Evolutionary conservation across 1,284 basidiomycete genomes (phyloP).

Genomic region (Ceratobasidium sp.): DNA sequence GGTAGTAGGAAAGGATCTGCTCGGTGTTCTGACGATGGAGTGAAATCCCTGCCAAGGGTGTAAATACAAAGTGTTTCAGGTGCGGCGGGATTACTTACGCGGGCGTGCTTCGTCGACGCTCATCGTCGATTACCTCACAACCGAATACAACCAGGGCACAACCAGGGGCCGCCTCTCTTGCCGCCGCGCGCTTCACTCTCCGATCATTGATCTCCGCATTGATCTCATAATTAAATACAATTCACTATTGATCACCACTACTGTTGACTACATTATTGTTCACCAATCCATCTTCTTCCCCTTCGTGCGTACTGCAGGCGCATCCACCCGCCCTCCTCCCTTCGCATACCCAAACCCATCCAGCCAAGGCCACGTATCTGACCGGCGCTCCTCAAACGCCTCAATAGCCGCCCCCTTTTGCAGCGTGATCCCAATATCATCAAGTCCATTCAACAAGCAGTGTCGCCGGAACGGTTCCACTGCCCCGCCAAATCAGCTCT

Average conservation of each 20-base stretch:
- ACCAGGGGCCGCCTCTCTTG: no score
- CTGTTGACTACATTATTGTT: not conserved
- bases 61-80: not conserved
- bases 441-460: slow-evolving; percentile 92
- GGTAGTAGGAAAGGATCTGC: slow-evolving; percentile 31
- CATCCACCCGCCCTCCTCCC: slow-evolving; percentile 65
- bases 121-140: slow-evolving; percentile 17
- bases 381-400: slow-evolving; percentile 82
- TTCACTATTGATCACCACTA: not conserved
- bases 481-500: slow-evolving; percentile 2
- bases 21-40: slow-evolving; percentile 38
- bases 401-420: slow-evolving; percentile 78
- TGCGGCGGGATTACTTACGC: no score
- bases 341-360: slow-evolving; percentile 90
- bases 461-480: slow-evolving; percentile 91
- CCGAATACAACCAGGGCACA: not conserved
- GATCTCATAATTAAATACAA: slow-evolving; percentile 7
- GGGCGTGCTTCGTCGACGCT: no score
- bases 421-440: slow-evolving; percentile 94
- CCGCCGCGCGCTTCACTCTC: not conserved
- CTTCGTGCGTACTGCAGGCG: slow-evolving; percentile 55
- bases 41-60: slow-evolving; percentile 13
- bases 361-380: slow-evolving; percentile 89
- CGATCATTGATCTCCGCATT: slow-evolving; percentile 1
- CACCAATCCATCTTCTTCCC: slow-evolving; percentile 61